These are phyloP conservation scores for Bolboschoenoplectus hybrid DNA, from an alignment of 202 grass and related monocot species.

Conservation along the genomic window DNA sequence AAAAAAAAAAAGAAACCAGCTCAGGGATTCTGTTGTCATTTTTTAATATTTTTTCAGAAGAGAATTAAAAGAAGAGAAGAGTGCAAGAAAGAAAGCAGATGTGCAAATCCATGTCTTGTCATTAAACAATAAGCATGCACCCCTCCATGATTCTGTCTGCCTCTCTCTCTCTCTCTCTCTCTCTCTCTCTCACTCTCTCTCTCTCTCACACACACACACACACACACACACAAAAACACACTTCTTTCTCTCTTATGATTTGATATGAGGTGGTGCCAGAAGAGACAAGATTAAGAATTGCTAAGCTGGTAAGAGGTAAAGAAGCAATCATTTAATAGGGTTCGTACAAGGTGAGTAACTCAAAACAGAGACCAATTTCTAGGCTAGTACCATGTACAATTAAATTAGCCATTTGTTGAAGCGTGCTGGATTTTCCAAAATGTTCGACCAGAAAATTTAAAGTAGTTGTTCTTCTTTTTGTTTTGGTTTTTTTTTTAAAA, in stretches of 20 bases:
- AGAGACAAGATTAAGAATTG: background rate
- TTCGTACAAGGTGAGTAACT: background rate
- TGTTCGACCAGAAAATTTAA: background rate
- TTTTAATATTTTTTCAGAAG: background rate
- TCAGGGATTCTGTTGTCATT: background rate
- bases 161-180: background rate
- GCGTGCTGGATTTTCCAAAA: background rate
- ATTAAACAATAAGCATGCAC: constrained; percentile 19
- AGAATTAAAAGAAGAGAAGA: constrained; percentile 14
- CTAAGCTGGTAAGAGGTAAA: background rate
- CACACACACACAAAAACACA: background rate
- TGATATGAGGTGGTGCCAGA: constrained; percentile 9
- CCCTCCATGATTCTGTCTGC: constrained; percentile 15
- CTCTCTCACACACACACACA: background rate
- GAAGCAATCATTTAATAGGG: background rate
- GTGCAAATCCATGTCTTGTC: constrained; percentile 19
- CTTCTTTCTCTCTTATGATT: background rate
- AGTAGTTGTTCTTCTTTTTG: no score
- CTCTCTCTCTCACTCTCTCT: background rate
- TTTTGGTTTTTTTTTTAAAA: background rate
- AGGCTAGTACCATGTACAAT: background rate
- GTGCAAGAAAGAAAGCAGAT: background rate
- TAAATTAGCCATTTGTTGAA: background rate
- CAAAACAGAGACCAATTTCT: background rate
- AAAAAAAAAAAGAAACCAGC: background rate